Base-by-base conservation (phyloP, 257 asterid genomes). In the Eustoma russellianum region DNA sequence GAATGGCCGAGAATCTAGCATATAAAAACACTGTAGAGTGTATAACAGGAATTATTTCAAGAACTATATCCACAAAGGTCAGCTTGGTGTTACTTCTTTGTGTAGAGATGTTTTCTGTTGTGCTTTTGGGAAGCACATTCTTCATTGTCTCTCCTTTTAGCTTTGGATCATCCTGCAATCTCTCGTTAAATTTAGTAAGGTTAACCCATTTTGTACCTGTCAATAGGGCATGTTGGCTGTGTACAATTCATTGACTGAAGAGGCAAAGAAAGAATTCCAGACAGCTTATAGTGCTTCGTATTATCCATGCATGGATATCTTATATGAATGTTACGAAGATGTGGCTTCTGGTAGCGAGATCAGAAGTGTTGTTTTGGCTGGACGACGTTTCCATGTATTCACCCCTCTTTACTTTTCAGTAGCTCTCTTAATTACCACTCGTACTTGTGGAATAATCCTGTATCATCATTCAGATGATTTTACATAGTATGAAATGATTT, bases 241-340 rank as follows among this genome's bases (percentile, higher is more conserved):
- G 55, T 86, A 90, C 64, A 78, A 81, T 67, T 77, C 95, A 59
- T 64, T 90, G 41, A 74, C 76, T 34, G 94, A 73, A 41, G 94
- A 86, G 46, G 98, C 68, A 58, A 90, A 86, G 82, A 86, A 35
- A 66, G 93, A 83, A 28, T 90, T 90, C 41, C 95, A 86, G 74
- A 56, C 76, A 47, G 96, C 96, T 17, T 90, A 90, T 9, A 90
- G 96, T 60, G 96, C 96, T 59, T 82, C 98, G 0, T 90, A 48
- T 63, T 90, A 90, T 72, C 98, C 98, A 16, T 86, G 98, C 79
- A 90, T 90, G 98, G 98, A 90, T 69, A 90, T 90, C 66, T 71
- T 90, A 45, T 90, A 90, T 2, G 96, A 90, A 61, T 90, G 98
- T 79, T 90, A 90, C 46, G 98, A 90, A 74, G 98, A 90, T 73